phyloP scores from a whole-genome alignment of 148 eudicot genomes.

The Vaccinium vitisidaea region DNA sequence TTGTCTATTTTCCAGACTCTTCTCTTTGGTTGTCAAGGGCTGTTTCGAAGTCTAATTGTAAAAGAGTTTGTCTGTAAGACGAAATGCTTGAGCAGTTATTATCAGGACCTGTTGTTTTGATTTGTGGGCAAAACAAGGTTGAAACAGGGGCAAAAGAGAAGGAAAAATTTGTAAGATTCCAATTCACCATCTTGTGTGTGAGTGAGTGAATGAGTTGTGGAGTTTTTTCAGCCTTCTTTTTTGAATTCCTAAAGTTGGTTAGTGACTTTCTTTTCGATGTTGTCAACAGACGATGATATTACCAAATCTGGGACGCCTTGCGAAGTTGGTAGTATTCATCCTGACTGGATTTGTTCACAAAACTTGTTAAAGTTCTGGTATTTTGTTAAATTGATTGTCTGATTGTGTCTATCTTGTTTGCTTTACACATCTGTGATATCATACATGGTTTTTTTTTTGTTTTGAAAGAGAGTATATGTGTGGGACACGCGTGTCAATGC shows the following conservation, averaged over 20 bases:
- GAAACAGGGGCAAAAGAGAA: constrained; percentile 88
- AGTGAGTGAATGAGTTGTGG: neutral
- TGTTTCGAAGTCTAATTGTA: too few relatives aligned
- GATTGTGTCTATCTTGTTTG: neutral
- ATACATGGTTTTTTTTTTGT: neutral
- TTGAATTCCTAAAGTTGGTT: constrained; percentile 2
- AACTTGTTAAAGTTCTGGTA: constrained; percentile 16
- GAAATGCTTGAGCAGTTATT: constrained; percentile 91
- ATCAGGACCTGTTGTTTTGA: constrained; percentile 76
- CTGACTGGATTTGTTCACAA: neutral
- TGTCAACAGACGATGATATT: constrained; percentile 84
- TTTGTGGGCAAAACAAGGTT: constrained; percentile 93
- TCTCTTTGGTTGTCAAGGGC: too few relatives aligned
- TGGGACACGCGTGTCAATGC: too few relatives aligned
- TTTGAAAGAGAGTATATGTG: constrained; percentile 16
- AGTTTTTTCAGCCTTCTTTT: constrained; percentile 13
- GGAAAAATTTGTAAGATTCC: constrained; percentile 78
- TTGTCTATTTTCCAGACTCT: too few relatives aligned
- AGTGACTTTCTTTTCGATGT: constrained; percentile 14
- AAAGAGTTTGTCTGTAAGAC: constrained; percentile 60
- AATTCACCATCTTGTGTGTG: constrained; percentile 5
- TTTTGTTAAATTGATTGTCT: neutral
- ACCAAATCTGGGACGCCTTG: constrained; percentile 88
- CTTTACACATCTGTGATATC: neutral
- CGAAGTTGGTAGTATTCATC: constrained; percentile 73